Evolutionary conservation across 1,139 yeast genomes (phyloP).

Genomic region (Geotrichum citri-aurantii): DNA sequence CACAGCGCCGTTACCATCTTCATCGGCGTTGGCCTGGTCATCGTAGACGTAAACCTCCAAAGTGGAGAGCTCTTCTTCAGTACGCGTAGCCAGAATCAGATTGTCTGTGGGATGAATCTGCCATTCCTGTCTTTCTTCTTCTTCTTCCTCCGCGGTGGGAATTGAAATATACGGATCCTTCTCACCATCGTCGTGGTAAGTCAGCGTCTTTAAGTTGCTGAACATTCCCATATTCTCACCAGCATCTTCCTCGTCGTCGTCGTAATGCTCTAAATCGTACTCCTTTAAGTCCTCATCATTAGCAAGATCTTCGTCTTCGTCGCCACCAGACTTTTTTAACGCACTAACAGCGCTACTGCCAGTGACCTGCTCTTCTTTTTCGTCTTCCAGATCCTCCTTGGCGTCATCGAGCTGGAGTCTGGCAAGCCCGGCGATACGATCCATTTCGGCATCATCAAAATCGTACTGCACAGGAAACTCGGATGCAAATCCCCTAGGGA

Average conservation of each 20-base stretch:
- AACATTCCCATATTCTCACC: constrained; percentile 41
- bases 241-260: constrained; percentile 62
- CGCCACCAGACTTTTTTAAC: constrained; percentile 27
- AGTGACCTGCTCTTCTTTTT: constrained; percentile 30
- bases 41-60: constrained; percentile 92
- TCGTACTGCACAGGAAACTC: constrained; percentile 90
- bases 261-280: constrained; percentile 80
- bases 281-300: constrained; percentile 81
- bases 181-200: constrained; percentile 53
- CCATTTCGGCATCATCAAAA: constrained; percentile 87
- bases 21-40: constrained; percentile 62
- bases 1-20: constrained; percentile 54
- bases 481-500: constrained; percentile 91
- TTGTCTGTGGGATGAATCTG: constrained; percentile 90
- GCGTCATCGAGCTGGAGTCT: constrained; percentile 76
- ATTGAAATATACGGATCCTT: constrained; percentile 72
- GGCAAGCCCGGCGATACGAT: constrained; percentile 80
- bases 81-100: constrained; percentile 82
- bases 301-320: constrained; percentile 26
- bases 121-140: constrained; percentile 72
- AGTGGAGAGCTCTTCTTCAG: constrained; percentile 91
- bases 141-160: constrained; percentile 54
- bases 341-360: constrained; percentile 16
- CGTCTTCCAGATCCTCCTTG: constrained; percentile 49
- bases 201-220: constrained; percentile 42